Evolutionary conservation across 73 alveolate species (phyloP), one percentile per base, ranked within the genome.

Genomic region (Tetrahymena malaccensis): DNA sequence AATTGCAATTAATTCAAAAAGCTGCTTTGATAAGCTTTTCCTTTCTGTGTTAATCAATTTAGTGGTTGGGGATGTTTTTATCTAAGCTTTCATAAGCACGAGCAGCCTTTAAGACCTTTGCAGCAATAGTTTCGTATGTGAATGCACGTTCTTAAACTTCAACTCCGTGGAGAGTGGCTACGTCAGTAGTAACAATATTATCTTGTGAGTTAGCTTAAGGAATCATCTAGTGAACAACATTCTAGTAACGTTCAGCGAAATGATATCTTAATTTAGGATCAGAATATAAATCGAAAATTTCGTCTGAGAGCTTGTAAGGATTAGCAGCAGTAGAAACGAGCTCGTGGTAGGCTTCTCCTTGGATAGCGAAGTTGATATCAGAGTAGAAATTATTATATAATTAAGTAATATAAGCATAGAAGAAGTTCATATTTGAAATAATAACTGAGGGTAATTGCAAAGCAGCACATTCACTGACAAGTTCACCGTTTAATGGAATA

Each of bases 401-500:
- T 89, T 89, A 95, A 25, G 97, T 95, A 43, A 70, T 85, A 89
- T 95, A 95, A 89, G 94, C 85, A 43, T 95, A 55, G 44, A 89
- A 70, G 5, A 70, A 15, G 94, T 95, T 83, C 57, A 95, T 34
- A 6, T 50, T 43, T 55, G 94, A 22, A 43, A 94, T 94, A 19
- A 94, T 21, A 85, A 95, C 97, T 37, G 97, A 84, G 70, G 97
- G 97, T 93, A 95, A 95, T 95, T 95, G 35, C 83, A 95, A 95
- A 10, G 97, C 95, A 85, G 97, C 97, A 56, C 95, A 95, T 95
- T 95, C 97, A 85, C 95, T 43, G 34, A 95, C 95, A 11, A 95
- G 70, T 44, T 89, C 93, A 55, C 97, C 97, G 44, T 95, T 95
- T 21, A 57, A 31, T 7, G 97, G 95, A 37, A 95, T 43, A 44